These are phyloP conservation scores for Pycnococcus provasolii DNA, from an alignment of 139 green algal genomes.

Conservation along the genomic window DNA sequence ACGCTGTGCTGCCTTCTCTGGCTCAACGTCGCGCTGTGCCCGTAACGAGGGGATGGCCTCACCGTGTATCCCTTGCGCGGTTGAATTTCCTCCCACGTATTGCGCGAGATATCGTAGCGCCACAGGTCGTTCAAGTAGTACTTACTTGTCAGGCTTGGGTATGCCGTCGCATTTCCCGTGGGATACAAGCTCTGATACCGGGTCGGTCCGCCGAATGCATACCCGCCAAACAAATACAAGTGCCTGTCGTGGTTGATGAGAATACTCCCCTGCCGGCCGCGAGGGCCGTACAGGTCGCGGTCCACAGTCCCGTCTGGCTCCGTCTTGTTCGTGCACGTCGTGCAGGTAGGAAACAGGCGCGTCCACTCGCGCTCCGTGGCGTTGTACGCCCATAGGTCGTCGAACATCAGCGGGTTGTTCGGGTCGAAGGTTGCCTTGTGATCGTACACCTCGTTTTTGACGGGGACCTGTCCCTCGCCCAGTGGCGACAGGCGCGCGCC, in stretches of 20 bases:
- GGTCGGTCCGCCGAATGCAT: constrained; percentile 11
- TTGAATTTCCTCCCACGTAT: constrained; percentile 14
- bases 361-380: constrained; percentile 12
- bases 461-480: not conserved
- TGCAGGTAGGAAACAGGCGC: constrained; percentile 5
- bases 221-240: constrained; percentile 19
- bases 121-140: constrained; percentile 22
- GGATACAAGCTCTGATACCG: constrained; percentile 6
- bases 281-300: constrained; percentile 1
- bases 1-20: not conserved
- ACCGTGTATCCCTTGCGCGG: not conserved
- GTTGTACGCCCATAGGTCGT: constrained; percentile 23
- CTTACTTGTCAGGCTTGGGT: constrained; percentile 13
- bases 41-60: not conserved
- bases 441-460: constrained; percentile 5
- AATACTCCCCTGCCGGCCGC: not conserved
- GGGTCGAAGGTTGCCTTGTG: not conserved
- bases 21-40: constrained; percentile 4
- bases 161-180: not conserved
- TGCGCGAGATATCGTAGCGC: constrained; percentile 7
- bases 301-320: constrained; percentile 6
- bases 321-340: constrained; percentile 1
- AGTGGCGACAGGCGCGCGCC: not conserved
- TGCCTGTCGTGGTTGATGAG: constrained; percentile 4
- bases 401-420: constrained; percentile 11